A percentile compares a stretch with the other conserved stretches of the same genome.
These are phyloP conservation scores for Dactylellina cionopaga DNA, from an alignment of 2,329 filamentous ascomycete species.

Conservation along the genomic window DNA sequence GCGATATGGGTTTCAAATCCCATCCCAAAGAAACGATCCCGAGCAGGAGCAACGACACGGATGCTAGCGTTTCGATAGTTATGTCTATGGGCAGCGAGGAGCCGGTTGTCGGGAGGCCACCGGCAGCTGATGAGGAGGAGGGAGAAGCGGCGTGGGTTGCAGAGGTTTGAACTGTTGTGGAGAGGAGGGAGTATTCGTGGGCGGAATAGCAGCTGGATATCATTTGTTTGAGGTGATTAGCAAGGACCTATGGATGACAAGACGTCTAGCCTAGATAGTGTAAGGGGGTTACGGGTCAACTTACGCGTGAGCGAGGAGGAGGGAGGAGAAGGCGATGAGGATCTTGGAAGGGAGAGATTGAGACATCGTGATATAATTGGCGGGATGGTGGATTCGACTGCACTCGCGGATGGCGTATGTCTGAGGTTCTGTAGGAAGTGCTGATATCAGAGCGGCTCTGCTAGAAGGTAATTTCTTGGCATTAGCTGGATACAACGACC, in stretches of 20 bases:
- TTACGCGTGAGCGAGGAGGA: slow-evolving; percentile 89
- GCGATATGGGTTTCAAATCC: slow-evolving; percentile 84
- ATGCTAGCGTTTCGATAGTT: slow-evolving; percentile 82
- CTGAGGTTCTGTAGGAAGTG: not conserved
- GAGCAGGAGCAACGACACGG: slow-evolving; percentile 80
- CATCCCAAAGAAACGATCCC: slow-evolving; percentile 77
- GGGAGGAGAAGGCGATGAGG: slow-evolving; percentile 76
- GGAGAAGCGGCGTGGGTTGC: slow-evolving; percentile 64
- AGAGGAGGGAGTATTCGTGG: slow-evolving; percentile 78
- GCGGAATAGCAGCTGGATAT: slow-evolving; percentile 86
- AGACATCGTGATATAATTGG: too few species aligned
- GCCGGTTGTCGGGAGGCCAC: slow-evolving; percentile 55
- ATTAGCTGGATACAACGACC: slow-evolving; percentile 13
- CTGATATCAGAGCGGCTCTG: slow-evolving; percentile 10
- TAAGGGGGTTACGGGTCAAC: slow-evolving; percentile 60
- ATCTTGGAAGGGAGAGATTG: slow-evolving; percentile 34
- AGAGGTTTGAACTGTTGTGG: slow-evolving; percentile 65
- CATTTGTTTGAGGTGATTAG: slow-evolving; percentile 45
- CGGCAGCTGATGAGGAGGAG: slow-evolving; percentile 60
- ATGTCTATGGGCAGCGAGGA: slow-evolving; percentile 81
- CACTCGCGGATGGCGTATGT: too few species aligned
- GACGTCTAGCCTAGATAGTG: slow-evolving; percentile 11
- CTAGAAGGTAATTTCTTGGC: slow-evolving; percentile 14
- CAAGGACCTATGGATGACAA: not conserved
- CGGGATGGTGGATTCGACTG: too few species aligned